These are phyloP conservation scores for Penicillium concentricum DNA, from an alignment of 2,329 filamentous ascomycete species.

Conservation along the genomic window DNA sequence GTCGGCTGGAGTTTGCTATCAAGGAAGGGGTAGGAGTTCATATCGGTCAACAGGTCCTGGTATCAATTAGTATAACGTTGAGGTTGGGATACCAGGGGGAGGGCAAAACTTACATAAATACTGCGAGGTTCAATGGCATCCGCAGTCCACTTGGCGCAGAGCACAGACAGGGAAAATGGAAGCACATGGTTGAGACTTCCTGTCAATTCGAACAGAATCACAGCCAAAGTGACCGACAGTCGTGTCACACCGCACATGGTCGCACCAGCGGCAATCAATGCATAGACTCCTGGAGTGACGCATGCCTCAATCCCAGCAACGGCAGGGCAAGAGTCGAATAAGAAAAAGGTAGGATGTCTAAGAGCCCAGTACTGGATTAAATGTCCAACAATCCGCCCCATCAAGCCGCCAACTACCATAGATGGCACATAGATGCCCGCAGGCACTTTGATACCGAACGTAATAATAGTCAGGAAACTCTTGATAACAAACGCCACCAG, in stretches of 20 bases:
- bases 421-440: slow-evolving; percentile 97
- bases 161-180: slow-evolving; percentile 86
- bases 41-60: slow-evolving; percentile 84
- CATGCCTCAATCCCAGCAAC: slow-evolving; percentile 71
- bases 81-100: neutral
- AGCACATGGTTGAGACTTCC: slow-evolving; percentile 93
- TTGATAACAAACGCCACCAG: slow-evolving; percentile 84
- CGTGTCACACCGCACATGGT: slow-evolving; percentile 98
- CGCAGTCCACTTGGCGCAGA: slow-evolving; percentile 97
- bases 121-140: slow-evolving; percentile 91
- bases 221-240: slow-evolving; percentile 86
- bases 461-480: slow-evolving; percentile 80
- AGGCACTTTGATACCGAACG: slow-evolving; percentile 94
- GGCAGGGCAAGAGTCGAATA: slow-evolving; percentile 74
- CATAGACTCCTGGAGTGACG: slow-evolving; percentile 95
- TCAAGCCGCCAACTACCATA: slow-evolving; percentile 94
- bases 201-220: slow-evolving; percentile 94
- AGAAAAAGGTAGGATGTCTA: slow-evolving; percentile 64
- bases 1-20: slow-evolving; percentile 92
- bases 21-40: slow-evolving; percentile 97
- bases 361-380: slow-evolving; percentile 78
- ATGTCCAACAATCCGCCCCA: slow-evolving; percentile 86
- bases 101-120: slow-evolving; percentile 67
- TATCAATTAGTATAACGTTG: slow-evolving; percentile 17
- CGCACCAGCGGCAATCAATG: slow-evolving; percentile 87